Percentiles rank a stretch among this genome's conserved stretches.
phyloP scores from a whole-genome alignment of 495 filamentous ascomycete species.

The Lasiosphaeria ovina region DNA sequence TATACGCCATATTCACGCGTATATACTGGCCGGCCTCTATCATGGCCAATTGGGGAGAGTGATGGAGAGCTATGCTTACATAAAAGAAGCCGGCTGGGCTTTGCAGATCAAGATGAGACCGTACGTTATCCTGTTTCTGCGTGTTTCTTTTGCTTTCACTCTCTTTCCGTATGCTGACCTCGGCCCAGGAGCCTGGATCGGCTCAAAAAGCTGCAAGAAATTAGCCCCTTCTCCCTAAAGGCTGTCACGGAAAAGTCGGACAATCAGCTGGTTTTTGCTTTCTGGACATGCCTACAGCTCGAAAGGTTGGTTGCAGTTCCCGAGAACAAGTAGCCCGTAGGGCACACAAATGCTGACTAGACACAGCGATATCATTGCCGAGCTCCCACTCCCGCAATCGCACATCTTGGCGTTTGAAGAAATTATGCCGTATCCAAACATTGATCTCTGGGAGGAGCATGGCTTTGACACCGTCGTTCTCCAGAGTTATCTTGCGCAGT shows the following conservation, averaged over 20 bases:
- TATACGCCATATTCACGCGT: slow-evolving; percentile 78
- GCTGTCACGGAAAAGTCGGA: slow-evolving; percentile 39
- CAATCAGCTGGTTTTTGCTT: slow-evolving; percentile 70
- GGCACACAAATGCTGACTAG: no score
- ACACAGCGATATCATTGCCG: slow-evolving; percentile 82
- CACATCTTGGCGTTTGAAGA: slow-evolving; percentile 71
- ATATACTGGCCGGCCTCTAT: slow-evolving; percentile 83
- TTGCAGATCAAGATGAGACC: slow-evolving; percentile 75
- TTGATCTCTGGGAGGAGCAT: slow-evolving; percentile 37
- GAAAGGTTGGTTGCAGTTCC: slow-evolving; percentile 63
- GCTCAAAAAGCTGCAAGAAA: slow-evolving; percentile 36
- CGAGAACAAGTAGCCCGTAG: not conserved
- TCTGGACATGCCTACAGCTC: slow-evolving; percentile 91
- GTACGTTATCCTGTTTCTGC: slow-evolving; percentile 45
- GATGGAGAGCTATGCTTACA: slow-evolving; percentile 87
- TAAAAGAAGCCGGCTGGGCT: slow-evolving; percentile 71
- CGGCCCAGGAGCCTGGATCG: slow-evolving; percentile 42
- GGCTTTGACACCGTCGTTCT: slow-evolving; percentile 57
- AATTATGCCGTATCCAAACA: slow-evolving; percentile 62
- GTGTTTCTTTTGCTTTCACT: not conserved
- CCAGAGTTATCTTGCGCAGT: slow-evolving; percentile 81
- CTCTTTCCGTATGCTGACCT: slow-evolving; percentile 1
- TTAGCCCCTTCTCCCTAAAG: slow-evolving; percentile 16
- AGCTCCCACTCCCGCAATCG: slow-evolving; percentile 78
- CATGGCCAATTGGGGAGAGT: slow-evolving; percentile 82